Conservation (phyloP, 139 green algal genomes). For the Chlamydomonas incerta region DNA sequence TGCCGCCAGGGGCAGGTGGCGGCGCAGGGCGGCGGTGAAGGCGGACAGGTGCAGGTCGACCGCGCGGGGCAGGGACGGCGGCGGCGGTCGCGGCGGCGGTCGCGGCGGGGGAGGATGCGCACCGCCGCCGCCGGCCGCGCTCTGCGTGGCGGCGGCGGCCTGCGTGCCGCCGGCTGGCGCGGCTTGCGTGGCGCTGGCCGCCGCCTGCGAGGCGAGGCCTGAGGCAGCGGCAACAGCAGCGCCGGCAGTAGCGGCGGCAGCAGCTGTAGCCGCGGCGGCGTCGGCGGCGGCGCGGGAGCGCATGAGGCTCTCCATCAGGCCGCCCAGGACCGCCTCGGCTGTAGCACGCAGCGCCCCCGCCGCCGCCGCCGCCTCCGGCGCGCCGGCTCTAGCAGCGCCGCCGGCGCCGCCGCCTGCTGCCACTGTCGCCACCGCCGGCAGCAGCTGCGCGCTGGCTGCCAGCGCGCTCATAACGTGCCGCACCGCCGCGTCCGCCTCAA, state of each 20-base stretch:
- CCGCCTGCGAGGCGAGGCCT: no score
- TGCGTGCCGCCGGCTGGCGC: no score
- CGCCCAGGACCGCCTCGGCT: conserved; percentile 19
- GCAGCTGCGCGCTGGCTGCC: not conserved
- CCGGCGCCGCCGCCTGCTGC: no score
- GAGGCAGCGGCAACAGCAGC: no score
- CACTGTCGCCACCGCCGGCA: not conserved
- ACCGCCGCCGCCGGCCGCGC: no score
- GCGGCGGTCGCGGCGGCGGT: conserved; percentile 1
- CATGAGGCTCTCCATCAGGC: conserved; percentile 16
- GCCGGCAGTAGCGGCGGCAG: not conserved
- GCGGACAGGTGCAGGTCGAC: conserved; percentile 22
- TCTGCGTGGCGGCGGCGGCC: no score
- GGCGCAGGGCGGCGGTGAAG: conserved; percentile 18
- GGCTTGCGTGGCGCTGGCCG: no score
- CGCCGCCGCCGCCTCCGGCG: not conserved
- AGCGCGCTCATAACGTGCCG: conserved; percentile 7
- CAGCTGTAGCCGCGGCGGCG: not conserved
- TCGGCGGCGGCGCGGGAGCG: not conserved
- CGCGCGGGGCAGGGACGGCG: not conserved
- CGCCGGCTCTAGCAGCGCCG: not conserved
- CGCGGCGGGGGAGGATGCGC: not conserved
- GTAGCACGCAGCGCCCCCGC: not conserved
- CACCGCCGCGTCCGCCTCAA: conserved; percentile 21
- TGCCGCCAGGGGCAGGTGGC: conserved; percentile 21